phyloP scores from a whole-genome alignment of 2,329 filamentous ascomycete genomes.

The Calonectria pseudoreteaudii region DNA sequence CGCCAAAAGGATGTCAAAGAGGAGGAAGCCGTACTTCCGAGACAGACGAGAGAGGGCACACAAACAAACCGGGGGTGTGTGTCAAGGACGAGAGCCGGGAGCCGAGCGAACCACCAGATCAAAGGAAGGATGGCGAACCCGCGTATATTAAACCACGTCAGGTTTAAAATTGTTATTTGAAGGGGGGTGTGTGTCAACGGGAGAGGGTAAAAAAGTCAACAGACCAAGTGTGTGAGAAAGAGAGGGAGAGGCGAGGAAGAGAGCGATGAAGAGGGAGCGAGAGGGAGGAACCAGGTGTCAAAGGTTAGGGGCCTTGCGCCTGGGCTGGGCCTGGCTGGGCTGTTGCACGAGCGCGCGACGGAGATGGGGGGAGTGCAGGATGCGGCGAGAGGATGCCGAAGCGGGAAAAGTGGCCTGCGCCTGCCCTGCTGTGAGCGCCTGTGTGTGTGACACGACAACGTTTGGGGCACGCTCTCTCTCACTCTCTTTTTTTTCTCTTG shows the following conservation, averaged over 20 bases:
- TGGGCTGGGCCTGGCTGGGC: not conserved
- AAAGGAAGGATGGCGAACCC: not conserved
- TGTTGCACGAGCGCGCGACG: not conserved
- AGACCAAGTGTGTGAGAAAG: not conserved
- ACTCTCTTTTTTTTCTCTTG: not conserved
- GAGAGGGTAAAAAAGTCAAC: not conserved
- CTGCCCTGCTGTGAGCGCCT: not conserved
- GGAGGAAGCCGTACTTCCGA: constrained; percentile 44
- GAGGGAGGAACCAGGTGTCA: not conserved
- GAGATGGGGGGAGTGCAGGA: not conserved
- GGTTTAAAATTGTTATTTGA: not conserved
- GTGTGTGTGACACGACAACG: not conserved
- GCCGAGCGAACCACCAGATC: constrained; percentile 5
- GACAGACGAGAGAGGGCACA: constrained; percentile 38
- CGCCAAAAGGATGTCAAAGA: not conserved
- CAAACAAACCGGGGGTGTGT: not conserved
- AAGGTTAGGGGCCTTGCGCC: not conserved
- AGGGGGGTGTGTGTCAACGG: not conserved
- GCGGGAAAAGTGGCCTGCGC: not conserved
- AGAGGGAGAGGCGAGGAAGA: not conserved
- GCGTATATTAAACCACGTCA: not conserved
- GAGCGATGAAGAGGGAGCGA: not conserved
- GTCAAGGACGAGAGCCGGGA: not conserved
- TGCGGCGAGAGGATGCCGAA: constrained; percentile 6
- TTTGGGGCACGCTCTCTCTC: not conserved